Conservation (phyloP, 1,284 basidiomycete genomes). For the Irpex lacteus region DNA sequence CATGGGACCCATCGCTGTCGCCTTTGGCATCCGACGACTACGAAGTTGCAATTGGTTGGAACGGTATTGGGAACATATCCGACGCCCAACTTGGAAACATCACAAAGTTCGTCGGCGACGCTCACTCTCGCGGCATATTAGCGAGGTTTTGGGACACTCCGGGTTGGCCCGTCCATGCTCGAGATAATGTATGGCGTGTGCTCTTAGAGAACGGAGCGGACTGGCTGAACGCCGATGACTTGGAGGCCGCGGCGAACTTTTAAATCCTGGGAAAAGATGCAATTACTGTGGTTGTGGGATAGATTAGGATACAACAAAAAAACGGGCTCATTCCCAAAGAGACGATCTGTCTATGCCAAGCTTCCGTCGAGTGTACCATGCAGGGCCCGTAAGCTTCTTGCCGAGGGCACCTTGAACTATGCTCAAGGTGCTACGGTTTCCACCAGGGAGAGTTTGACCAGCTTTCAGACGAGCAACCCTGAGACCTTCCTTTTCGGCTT, state of each 20-base stretch:
- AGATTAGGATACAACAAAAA: constrained; percentile 17
- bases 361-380: constrained; percentile 32
- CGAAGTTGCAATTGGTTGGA: constrained; percentile 44
- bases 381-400: constrained; percentile 21
- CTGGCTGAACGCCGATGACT: constrained; percentile 55
- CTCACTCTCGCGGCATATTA: constrained; percentile 42
- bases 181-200: constrained; percentile 42
- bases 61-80: constrained; percentile 41
- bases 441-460: constrained; percentile 34
- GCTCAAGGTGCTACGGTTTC: constrained; percentile 27
- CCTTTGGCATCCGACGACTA: constrained; percentile 53
- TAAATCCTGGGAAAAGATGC: constrained; percentile 16
- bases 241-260: constrained; percentile 43
- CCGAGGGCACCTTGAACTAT: constrained; percentile 33
- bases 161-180: constrained; percentile 44
- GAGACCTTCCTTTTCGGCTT: constrained; percentile 19
- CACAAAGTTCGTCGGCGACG: constrained; percentile 39
- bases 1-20: constrained; percentile 41
- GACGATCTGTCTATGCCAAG: constrained; percentile 32
- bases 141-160: constrained; percentile 56
- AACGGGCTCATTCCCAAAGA: constrained; percentile 28
- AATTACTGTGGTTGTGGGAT: constrained; percentile 3
- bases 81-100: constrained; percentile 36
- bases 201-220: constrained; percentile 43
- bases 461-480: constrained; percentile 30